Evolutionary conservation across 148 eudicot genomes (phyloP).

Genomic region (Diospyros kaki): DNA sequence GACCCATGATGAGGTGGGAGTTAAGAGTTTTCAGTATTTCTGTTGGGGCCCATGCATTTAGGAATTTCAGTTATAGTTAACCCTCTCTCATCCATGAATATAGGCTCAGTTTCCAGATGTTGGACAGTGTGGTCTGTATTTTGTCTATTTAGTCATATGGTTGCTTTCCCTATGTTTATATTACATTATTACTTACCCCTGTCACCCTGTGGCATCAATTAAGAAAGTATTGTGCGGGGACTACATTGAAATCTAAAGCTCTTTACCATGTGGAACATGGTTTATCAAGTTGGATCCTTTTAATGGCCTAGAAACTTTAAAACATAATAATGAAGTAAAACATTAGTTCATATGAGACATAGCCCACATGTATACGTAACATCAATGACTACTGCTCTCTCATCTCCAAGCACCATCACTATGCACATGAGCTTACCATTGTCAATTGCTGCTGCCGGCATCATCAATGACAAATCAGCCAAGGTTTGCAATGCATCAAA

Average conservation of each 20-base stretch:
- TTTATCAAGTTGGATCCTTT: neutral
- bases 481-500: slow-evolving; percentile 91
- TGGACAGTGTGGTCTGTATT: too few species aligned
- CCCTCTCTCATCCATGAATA: too few species aligned
- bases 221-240: too few species aligned
- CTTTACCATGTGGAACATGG: too few species aligned
- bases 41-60: too few species aligned
- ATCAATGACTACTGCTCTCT: neutral
- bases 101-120: too few species aligned
- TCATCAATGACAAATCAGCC: slow-evolving; percentile 91
- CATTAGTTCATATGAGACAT: neutral
- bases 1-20: too few species aligned
- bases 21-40: too few species aligned
- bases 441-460: slow-evolving; percentile 62
- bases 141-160: too few species aligned
- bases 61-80: too few species aligned
- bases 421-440: slow-evolving; percentile 38
- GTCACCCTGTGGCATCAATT: neutral
- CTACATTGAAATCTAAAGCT: too few species aligned
- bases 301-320: neutral
- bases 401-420: neutral
- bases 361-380: neutral
- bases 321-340: neutral
- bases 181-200: neutral
- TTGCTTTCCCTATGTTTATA: neutral